Evolutionary conservation across 768 basidiomycete genomes (phyloP).

Genomic region (Calocera cornea): DNA sequence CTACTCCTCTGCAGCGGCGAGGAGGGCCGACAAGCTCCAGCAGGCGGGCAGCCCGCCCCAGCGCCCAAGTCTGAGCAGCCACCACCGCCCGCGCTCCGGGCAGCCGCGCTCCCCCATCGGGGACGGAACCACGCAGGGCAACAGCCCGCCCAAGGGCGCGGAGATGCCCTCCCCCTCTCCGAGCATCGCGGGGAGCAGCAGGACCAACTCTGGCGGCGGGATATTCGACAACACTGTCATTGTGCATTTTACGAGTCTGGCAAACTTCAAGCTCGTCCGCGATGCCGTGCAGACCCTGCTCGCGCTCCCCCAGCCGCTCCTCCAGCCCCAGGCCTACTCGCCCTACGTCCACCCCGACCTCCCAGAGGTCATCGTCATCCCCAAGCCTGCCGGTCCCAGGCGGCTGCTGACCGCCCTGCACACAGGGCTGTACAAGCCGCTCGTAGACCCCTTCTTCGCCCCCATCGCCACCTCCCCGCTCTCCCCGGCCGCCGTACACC

Average conservation of each 20-base stretch:
- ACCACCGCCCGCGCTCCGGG: too few species aligned
- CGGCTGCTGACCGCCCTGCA: slow-evolving; percentile 84
- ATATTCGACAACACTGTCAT: slow-evolving; percentile 32
- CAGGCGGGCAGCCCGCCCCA: background rate
- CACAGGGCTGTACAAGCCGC: slow-evolving; percentile 73
- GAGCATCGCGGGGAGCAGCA: too few species aligned
- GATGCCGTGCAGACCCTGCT: slow-evolving; percentile 67
- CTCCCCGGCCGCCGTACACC: slow-evolving; percentile 46
- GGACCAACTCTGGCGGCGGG: background rate
- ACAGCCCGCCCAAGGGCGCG: too few species aligned
- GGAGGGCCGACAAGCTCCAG: background rate
- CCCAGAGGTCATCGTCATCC: slow-evolving; percentile 91
- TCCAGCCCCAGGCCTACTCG: background rate
- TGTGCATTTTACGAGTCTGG: slow-evolving; percentile 81
- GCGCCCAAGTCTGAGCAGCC: background rate
- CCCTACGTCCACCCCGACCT: slow-evolving; percentile 21
- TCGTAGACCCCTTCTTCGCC: slow-evolving; percentile 78
- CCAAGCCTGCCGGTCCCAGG: slow-evolving; percentile 92
- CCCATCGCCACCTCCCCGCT: slow-evolving; percentile 91
- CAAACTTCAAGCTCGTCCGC: slow-evolving; percentile 78
- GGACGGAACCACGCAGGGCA: too few species aligned
- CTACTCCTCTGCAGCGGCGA: too few species aligned
- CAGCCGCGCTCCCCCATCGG: too few species aligned
- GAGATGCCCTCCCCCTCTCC: too few species aligned
- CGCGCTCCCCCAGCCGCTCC: background rate